phyloP scores from a whole-genome alignment of 1,139 yeast genomes.

The Pichia sp. region DNA sequence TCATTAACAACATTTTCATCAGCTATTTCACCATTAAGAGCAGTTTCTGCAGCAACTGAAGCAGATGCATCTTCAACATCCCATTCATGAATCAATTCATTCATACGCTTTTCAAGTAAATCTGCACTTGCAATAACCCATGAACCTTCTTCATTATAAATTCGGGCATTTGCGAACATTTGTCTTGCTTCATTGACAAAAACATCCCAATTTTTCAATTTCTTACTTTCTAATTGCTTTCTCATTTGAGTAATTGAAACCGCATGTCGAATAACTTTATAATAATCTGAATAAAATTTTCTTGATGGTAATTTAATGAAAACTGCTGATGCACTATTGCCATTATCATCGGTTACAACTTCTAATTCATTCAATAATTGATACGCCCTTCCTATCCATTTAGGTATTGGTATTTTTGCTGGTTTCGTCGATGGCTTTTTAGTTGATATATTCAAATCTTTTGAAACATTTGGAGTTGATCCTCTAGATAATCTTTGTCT shows the following conservation, averaged over 20 bases:
- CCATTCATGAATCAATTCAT: slow-evolving; percentile 11
- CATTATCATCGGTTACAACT: slow-evolving; percentile 34
- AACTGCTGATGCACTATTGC: slow-evolving; percentile 45
- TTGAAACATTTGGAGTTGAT: slow-evolving; percentile 17
- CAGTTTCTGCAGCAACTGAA: background rate
- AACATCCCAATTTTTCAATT: slow-evolving; percentile 52
- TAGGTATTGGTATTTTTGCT: slow-evolving; percentile 17
- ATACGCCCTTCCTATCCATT: slow-evolving; percentile 13
- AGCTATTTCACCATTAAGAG: too few relatives aligned
- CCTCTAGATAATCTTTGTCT: slow-evolving; percentile 22
- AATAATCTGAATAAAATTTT: slow-evolving; percentile 80
- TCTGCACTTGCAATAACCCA: slow-evolving; percentile 74
- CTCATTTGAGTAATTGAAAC: slow-evolving; percentile 67
- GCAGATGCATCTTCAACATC: slow-evolving; percentile 8
- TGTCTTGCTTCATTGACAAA: slow-evolving; percentile 66
- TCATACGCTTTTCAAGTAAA: slow-evolving; percentile 43
- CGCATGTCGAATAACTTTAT: slow-evolving; percentile 71
- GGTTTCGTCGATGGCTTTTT: slow-evolving; percentile 11
- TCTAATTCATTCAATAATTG: slow-evolving; percentile 38
- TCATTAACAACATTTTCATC: too few relatives aligned
- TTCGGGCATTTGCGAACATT: slow-evolving; percentile 77
- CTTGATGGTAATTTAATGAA: slow-evolving; percentile 67
- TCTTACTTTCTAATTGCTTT: slow-evolving; percentile 48
- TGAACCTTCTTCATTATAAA: slow-evolving; percentile 89
- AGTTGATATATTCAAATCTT: background rate